These are phyloP conservation scores for Trypanosomatidae sp. DNA, from an alignment of 208 protist genomes.

Conservation along the genomic window DNA sequence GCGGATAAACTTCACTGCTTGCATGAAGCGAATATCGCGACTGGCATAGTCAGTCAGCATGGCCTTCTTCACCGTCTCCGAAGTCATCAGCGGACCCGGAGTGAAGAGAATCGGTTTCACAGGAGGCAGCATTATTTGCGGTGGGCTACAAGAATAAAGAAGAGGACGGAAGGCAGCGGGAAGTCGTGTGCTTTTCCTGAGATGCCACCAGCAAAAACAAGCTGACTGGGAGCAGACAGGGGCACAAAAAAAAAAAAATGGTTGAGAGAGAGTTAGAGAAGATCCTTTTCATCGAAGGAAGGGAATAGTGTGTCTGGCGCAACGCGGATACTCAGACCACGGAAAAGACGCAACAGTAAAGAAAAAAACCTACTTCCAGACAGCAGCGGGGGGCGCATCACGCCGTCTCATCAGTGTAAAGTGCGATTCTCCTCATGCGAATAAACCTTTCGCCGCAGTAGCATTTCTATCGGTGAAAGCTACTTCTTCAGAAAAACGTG, in stretches of 20 bases:
- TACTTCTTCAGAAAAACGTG: not conserved
- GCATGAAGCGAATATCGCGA: constrained; percentile 75
- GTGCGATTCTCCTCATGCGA: not conserved
- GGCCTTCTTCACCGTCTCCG: constrained; percentile 67
- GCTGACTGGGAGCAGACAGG: not conserved
- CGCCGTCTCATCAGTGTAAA: not conserved
- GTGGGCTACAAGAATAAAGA: not conserved
- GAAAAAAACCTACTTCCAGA: not conserved
- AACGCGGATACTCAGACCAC: too few species aligned
- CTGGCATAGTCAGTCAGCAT: constrained; percentile 87
- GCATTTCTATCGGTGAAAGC: not conserved
- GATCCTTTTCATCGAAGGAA: not conserved
- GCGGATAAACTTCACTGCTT: constrained; percentile 68
- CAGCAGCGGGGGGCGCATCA: not conserved
- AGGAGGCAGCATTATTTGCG: constrained; percentile 3
- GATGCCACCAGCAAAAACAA: not conserved
- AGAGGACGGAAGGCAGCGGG: not conserved
- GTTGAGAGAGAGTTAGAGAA: not conserved
- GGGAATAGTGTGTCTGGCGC: too few species aligned
- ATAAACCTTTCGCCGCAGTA: not conserved
- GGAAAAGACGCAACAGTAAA: not conserved
- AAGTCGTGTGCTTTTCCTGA: not conserved
- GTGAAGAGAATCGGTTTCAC: constrained; percentile 79
- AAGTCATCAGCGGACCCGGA: constrained; percentile 79
- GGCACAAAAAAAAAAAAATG: not conserved